Percentiles rank a stretch among this genome's conserved stretches.
These are phyloP conservation scores for Retiboletus fuscus DNA, from an alignment of 1,284 basidiomycete genomes.

Conservation along the genomic window DNA sequence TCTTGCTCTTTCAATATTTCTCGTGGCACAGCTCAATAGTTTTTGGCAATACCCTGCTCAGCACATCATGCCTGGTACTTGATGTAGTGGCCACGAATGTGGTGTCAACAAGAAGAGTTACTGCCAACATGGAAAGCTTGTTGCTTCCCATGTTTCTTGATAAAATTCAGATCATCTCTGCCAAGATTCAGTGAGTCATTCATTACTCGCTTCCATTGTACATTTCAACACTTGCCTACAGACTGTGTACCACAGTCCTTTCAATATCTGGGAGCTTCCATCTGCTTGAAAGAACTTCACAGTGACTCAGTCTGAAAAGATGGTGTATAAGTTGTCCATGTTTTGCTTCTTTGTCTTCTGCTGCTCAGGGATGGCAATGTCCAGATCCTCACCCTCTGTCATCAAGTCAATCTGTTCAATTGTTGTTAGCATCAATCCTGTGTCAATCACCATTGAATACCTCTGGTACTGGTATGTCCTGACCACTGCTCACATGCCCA, in stretches of 20 bases:
- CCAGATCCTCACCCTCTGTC: neutral
- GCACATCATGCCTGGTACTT: neutral
- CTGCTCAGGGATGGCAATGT: neutral
- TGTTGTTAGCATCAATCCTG: neutral
- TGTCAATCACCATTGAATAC: neutral
- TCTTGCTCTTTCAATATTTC: neutral
- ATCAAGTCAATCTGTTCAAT: neutral
- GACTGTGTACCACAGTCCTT: neutral
- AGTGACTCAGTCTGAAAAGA: neutral
- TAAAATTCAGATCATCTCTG: neutral
- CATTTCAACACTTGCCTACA: slow-evolving; percentile 1
- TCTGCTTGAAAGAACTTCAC: neutral
- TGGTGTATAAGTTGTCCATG: neutral
- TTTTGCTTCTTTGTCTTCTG: neutral
- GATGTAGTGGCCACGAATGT: neutral
- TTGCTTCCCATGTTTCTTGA: slow-evolving; percentile 2
- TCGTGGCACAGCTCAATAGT: neutral
- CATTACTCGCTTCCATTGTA: neutral
- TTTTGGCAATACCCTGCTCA: slow-evolving; percentile 2
- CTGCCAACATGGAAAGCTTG: slow-evolving; percentile 1
- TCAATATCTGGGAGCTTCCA: neutral
- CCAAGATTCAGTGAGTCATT: neutral
- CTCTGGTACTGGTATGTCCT: neutral
- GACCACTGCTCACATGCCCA: neutral
- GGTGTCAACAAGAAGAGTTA: slow-evolving; percentile 2